phyloP scores from a whole-genome alignment of 306 rosid genomes.

The Lablab purpureus region DNA sequence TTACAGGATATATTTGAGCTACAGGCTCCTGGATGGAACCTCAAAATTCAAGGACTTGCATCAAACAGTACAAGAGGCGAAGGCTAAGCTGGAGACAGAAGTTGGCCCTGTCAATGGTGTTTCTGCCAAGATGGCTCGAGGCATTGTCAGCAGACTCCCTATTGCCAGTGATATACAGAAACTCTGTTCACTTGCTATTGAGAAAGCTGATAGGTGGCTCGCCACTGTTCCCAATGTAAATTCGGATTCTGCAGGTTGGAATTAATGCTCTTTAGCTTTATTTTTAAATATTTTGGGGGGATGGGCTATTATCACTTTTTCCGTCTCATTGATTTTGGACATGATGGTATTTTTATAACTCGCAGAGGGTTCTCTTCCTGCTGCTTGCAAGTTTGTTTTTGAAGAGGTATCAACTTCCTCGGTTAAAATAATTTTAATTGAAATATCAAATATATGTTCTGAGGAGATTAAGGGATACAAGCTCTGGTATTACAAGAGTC shows the following conservation, averaged over 20 bases:
- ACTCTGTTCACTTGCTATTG: conserved; percentile 86
- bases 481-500: conserved; percentile 87
- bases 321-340: conserved; percentile 36
- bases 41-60: conserved; percentile 78
- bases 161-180: conserved; percentile 81
- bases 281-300: neutral
- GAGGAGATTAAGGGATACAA: conserved; percentile 81
- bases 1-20: conserved; percentile 82
- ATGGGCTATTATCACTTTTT: conserved; percentile 18
- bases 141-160: conserved; percentile 95
- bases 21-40: conserved; percentile 85
- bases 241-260: conserved; percentile 69
- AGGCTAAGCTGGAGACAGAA: conserved; percentile 81
- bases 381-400: conserved; percentile 97
- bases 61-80: conserved; percentile 77
- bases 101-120: conserved; percentile 85
- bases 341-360: conserved; percentile 35
- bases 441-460: conserved; percentile 63
- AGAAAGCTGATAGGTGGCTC: conserved; percentile 84
- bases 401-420: conserved; percentile 83
- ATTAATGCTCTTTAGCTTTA: neutral
- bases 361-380: conserved; percentile 94
- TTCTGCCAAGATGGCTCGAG: conserved; percentile 92
- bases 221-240: conserved; percentile 56
- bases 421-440: conserved; percentile 76